Evolutionary conservation across 345 rosid species (phyloP).

Genomic region (Eucalyptus coolabah): DNA sequence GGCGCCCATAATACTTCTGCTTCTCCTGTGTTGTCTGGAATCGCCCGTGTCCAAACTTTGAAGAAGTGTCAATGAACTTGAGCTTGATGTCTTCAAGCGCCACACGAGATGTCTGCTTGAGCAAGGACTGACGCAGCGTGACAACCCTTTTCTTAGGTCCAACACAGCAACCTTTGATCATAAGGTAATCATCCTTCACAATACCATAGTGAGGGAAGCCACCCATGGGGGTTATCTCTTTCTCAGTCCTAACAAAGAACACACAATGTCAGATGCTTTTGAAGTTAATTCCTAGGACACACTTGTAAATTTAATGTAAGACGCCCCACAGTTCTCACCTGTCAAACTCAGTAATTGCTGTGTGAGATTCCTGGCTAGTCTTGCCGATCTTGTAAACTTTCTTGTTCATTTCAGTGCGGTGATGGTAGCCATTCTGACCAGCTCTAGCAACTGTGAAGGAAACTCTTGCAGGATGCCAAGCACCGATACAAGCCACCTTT

Average conservation of each 20-base stretch:
- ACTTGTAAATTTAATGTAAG: neutral
- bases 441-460: constrained; percentile 88
- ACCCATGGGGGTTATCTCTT: constrained; percentile 68
- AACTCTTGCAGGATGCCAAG: constrained; percentile 95
- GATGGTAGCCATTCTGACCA: constrained; percentile 17
- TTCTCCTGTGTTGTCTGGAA: constrained; percentile 71
- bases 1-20: constrained; percentile 39
- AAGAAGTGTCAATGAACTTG: constrained; percentile 66
- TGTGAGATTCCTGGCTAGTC: constrained; percentile 43
- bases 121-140: constrained; percentile 54
- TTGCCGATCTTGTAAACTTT: constrained; percentile 31
- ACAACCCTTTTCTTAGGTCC: constrained; percentile 92
- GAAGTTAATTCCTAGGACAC: neutral
- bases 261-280: neutral
- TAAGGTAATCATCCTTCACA: constrained; percentile 60
- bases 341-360: constrained; percentile 70
- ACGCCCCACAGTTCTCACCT: constrained; percentile 15
- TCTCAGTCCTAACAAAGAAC: constrained; percentile 52
- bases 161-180: constrained; percentile 78
- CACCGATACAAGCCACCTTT: constrained; percentile 91
- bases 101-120: constrained; percentile 64
- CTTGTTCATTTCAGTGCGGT: neutral
- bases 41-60: constrained; percentile 53
- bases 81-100: constrained; percentile 58
- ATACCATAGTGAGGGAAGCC: constrained; percentile 80